Base-by-base conservation (phyloP, 2,329 filamentous ascomycete genomes). In the Hypoxylon sp. region DNA sequence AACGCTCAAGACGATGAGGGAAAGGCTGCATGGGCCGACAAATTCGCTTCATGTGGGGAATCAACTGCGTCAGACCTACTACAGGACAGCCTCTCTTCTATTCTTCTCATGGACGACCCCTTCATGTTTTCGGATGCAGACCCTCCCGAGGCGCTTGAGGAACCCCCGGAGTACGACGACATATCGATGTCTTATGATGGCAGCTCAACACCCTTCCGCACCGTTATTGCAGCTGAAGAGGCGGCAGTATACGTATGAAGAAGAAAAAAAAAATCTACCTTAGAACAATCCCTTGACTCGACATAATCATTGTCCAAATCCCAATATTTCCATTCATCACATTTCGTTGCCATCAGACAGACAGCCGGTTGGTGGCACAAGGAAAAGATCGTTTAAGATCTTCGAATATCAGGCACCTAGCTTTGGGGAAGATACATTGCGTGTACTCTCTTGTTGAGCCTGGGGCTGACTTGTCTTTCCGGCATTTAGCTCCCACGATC, bases 401-500 rank as follows among this genome's bases (percentile, higher is more conserved):
- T 44, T 59, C 55, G 61, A 68, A 47, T 64, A 69, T 61, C 55
- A 61, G 71, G 66, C 64, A 71, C 61, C 72, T 62, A 69, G 67
- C 68, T 73, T 71, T 66, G 59, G 66, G 70, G 67, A 75, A 69
- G 71, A 70, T 74, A 72, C 71, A 70, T 65, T 67, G 53, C 60
- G 66, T 69, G 66, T 74, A 62, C 66, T 71, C 69, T 70, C 54
- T 69, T 74, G 69, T 71, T 75, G 68, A 73, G 71, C 71, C 65
- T 75, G 68, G 74, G 79, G 78, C 81, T 82, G 75, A 82, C 78
- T 64, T 77, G 77, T 77, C 74, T 75, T 22, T 10, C 75, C 71
- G 70, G 74, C 66, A 75, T 86, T 78, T 88, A 98, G 94, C 92
- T 98, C 80, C 96, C 96, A 72, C 91, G 94, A 77, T 91, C 94